Evolutionary conservation across 2,329 filamentous ascomycete species (phyloP).

Genomic region (Epichloe aotearoae): DNA sequence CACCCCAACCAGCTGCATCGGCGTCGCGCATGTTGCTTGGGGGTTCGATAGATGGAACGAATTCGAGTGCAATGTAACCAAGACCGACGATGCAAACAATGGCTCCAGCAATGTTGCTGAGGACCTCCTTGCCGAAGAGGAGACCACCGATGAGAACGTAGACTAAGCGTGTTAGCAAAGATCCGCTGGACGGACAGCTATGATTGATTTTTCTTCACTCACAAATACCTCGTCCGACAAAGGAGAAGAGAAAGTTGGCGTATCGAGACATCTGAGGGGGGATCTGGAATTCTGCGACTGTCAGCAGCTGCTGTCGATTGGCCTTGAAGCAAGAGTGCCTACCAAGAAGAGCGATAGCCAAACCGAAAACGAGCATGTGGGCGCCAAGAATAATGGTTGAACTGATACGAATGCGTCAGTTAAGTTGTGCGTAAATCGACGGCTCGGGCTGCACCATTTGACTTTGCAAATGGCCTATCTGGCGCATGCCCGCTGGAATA

Average conservation of each 20-base stretch:
- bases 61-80: slow-evolving; percentile 63
- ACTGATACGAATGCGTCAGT: slow-evolving; percentile 3
- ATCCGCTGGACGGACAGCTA: not conserved
- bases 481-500: not conserved
- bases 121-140: slow-evolving; percentile 53
- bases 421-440: not conserved
- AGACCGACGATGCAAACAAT: slow-evolving; percentile 69
- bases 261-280: slow-evolving; percentile 91
- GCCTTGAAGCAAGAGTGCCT: slow-evolving; percentile 8
- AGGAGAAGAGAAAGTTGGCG: slow-evolving; percentile 95
- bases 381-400: slow-evolving; percentile 58
- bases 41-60: slow-evolving; percentile 65
- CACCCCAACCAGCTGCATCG: slow-evolving; percentile 57
- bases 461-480: not conserved
- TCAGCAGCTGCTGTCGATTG: slow-evolving; percentile 10
- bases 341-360: slow-evolving; percentile 57
- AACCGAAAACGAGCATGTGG: slow-evolving; percentile 86
- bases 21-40: slow-evolving; percentile 72
- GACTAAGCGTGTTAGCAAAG: slow-evolving; percentile 39
- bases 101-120: slow-evolving; percentile 63
- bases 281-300: slow-evolving; percentile 68
- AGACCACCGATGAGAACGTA: slow-evolving; percentile 92
- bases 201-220: slow-evolving; percentile 28
- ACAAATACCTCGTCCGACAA: slow-evolving; percentile 91
- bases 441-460: not conserved